These are phyloP conservation scores for Ceratocystis smalleyi DNA, from an alignment of 2,329 filamentous ascomycete genomes.

Conservation along the genomic window DNA sequence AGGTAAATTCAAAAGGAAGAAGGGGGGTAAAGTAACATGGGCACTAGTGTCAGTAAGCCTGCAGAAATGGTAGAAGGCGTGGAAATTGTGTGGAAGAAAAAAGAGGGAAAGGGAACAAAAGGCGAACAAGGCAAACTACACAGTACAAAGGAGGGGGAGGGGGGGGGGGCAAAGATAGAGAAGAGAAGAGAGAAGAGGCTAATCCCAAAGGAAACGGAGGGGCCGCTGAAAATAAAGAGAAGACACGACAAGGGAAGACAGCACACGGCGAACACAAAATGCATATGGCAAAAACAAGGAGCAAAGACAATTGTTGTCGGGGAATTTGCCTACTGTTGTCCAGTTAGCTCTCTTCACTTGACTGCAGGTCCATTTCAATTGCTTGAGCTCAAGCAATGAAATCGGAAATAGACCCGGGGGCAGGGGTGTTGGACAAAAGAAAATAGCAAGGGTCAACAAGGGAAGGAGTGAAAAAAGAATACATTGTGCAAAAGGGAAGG, in stretches of 20 bases:
- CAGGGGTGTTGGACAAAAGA: background rate
- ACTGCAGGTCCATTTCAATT: background rate
- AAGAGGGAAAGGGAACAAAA: background rate
- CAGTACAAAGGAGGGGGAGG: background rate
- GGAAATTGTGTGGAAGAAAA: conserved; percentile 12
- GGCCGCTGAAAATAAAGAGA: conserved; percentile 8
- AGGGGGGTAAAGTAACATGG: background rate
- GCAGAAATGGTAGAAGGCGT: conserved; percentile 7
- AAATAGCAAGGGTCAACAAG: background rate
- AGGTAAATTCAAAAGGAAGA: conserved; percentile 2
- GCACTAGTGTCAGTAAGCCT: conserved; percentile 4
- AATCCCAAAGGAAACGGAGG: conserved; percentile 11
- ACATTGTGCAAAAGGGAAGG: background rate
- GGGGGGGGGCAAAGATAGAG: conserved; percentile 1
- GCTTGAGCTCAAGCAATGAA: background rate
- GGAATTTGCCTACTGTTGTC: background rate
- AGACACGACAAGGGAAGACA: background rate
- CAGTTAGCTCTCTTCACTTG: background rate
- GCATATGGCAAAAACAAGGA: conserved; percentile 2
- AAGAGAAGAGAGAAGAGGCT: background rate
- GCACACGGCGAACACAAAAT: background rate
- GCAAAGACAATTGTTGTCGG: conserved; percentile 4
- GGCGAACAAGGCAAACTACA: background rate
- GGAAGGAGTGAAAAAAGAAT: background rate
- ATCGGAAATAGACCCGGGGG: background rate